Percentiles rank a stretch among this genome's conserved stretches.
Evolutionary conservation across 129 eudicot genomes (phyloP).

Genomic region (Flaveria sonorensis): DNA sequence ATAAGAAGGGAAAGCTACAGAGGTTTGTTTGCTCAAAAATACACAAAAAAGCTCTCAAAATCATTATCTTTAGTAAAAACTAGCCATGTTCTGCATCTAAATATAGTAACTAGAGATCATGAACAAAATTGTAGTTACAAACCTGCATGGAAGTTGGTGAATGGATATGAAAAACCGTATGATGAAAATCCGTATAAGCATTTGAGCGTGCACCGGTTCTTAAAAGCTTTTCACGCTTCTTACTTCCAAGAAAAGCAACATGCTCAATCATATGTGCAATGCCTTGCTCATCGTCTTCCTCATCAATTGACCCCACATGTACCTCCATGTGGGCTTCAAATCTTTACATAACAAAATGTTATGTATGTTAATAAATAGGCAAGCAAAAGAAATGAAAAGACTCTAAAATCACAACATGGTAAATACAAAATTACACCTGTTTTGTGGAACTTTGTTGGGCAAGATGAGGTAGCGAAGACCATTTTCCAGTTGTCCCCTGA

Average conservation of each 20-base stretch:
- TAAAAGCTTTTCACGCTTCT: slow-evolving; percentile 91
- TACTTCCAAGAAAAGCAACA: slow-evolving; percentile 99
- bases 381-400: neutral
- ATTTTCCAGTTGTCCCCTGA: slow-evolving; percentile 82
- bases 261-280: slow-evolving; percentile 99
- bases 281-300: slow-evolving; percentile 99
- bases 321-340: slow-evolving; percentile 99
- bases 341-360: slow-evolving; percentile 37
- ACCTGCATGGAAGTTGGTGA: slow-evolving; percentile 90
- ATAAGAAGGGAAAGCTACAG: neutral
- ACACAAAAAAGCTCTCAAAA: slow-evolving; percentile 13
- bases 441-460: slow-evolving; percentile 97
- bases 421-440: slow-evolving; percentile 52
- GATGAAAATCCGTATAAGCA: slow-evolving; percentile 99
- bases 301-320: slow-evolving; percentile 96
- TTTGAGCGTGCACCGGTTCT: slow-evolving; percentile 99
- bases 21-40: neutral
- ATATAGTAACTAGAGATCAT: neutral
- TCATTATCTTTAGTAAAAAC: neutral
- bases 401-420: neutral
- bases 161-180: slow-evolving; percentile 96
- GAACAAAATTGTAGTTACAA: slow-evolving; percentile 20
- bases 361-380: slow-evolving; percentile 12
- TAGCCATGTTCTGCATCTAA: neutral
- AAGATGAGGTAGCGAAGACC: slow-evolving; percentile 92